These are phyloP conservation scores for Vaccinium vitisidaea DNA, from an alignment of 148 eudicot genomes.

Conservation along the genomic window DNA sequence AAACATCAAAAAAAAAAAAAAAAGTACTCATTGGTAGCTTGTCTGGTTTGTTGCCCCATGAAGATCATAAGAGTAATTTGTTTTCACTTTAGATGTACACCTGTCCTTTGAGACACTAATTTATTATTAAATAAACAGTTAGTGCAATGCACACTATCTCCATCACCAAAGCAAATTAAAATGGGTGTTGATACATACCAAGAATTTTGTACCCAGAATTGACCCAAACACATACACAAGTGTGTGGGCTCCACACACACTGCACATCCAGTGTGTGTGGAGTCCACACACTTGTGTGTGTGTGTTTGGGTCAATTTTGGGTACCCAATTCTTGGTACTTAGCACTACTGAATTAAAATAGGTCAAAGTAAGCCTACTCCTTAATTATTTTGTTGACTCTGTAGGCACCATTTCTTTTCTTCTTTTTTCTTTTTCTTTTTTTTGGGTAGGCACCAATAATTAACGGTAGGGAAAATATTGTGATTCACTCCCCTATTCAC, in stretches of 20 bases:
- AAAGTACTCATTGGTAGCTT: too few relatives aligned
- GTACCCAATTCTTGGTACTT: too few relatives aligned
- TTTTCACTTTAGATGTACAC: background rate
- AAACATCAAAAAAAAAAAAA: too few relatives aligned
- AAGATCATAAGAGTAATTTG: background rate
- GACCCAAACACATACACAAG: too few relatives aligned
- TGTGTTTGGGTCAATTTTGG: too few relatives aligned
- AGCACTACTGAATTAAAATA: background rate
- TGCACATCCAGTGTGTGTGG: too few relatives aligned
- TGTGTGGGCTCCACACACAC: too few relatives aligned
- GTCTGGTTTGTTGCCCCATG: background rate
- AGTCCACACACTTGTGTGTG: too few relatives aligned
- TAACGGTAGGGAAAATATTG: too few relatives aligned
- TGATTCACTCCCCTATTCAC: background rate
- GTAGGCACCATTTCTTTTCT: background rate
- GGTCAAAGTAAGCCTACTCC: background rate
- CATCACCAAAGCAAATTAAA: background rate
- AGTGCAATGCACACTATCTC: background rate
- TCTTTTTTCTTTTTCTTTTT: background rate
- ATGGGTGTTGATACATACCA: too few relatives aligned
- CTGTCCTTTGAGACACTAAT: background rate
- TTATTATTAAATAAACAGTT: background rate
- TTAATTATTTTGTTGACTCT: background rate
- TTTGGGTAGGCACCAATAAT: background rate
- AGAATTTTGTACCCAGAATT: too few relatives aligned